Evolutionary conservation across 2,329 filamentous ascomycete species (phyloP).

Genomic region (Penicillium janthinellum): DNA sequence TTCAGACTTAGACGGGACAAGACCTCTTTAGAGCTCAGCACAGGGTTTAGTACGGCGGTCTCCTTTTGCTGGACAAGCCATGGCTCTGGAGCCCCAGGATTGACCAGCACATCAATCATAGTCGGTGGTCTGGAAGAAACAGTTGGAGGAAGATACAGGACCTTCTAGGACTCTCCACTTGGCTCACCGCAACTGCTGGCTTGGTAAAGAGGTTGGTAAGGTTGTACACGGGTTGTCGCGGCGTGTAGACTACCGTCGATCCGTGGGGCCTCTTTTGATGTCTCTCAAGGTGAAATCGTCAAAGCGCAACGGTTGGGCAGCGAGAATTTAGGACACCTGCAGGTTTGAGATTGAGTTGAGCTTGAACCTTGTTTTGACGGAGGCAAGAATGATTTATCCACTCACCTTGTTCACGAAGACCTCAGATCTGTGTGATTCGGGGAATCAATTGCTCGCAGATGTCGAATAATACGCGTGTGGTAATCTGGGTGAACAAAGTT

Average conservation of each 20-base stretch:
- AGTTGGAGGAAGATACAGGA: neutral
- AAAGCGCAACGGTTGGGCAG: slow-evolving; percentile 21
- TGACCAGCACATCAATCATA: slow-evolving; percentile 21
- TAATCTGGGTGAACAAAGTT: neutral
- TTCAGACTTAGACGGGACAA: neutral
- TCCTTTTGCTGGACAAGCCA: slow-evolving; percentile 13
- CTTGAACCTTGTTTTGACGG: slow-evolving; percentile 15
- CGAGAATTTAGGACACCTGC: slow-evolving; percentile 29
- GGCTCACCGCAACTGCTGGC: slow-evolving; percentile 32
- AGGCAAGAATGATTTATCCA: neutral
- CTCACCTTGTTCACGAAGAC: neutral
- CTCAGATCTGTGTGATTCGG: neutral
- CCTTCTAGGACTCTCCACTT: neutral
- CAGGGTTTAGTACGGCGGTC: neutral
- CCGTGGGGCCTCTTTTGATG: slow-evolving; percentile 14
- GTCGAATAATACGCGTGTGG: neutral
- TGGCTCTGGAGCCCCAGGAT: slow-evolving; percentile 11
- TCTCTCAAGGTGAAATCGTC: slow-evolving; percentile 22
- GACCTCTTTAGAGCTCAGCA: slow-evolving; percentile 4
- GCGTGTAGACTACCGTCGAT: slow-evolving; percentile 25
- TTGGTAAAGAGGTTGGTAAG: slow-evolving; percentile 3
- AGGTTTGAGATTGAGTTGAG: slow-evolving; percentile 22
- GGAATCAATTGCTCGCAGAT: slow-evolving; percentile 5
- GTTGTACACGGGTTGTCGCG: slow-evolving; percentile 30
- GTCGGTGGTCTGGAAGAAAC: neutral